phyloP scores from a whole-genome alignment of 75 land plant species.

The Picea glauca region DNA sequence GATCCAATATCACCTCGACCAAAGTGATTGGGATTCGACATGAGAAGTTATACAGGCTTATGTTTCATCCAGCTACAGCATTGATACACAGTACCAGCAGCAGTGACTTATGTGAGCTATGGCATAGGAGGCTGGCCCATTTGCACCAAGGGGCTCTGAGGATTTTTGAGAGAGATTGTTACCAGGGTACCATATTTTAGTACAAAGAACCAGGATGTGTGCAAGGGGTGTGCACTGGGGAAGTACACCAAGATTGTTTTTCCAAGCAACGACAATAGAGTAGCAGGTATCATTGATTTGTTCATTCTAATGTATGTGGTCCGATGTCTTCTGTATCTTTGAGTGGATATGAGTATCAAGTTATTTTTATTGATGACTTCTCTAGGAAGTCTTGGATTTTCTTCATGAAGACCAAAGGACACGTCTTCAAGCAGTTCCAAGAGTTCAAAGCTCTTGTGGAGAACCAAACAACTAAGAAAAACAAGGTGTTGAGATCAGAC shows the following conservation, averaged over 20 bases:
- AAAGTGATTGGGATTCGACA: no score
- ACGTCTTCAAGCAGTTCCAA: neutral
- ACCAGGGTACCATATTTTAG: no score
- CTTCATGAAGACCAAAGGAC: neutral
- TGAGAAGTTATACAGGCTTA: no score
- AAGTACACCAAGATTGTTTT: neutral
- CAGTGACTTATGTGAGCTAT: no score
- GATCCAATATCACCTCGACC: no score
- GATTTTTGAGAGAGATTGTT: no score
- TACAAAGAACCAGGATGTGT: neutral
- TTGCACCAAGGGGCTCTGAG: neutral
- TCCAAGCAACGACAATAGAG: no score
- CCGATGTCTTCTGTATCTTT: constrained; percentile 4
- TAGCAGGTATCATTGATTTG: neutral
- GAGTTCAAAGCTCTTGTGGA: constrained; percentile 12
- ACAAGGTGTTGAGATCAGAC: constrained; percentile 3
- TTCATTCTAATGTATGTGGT: constrained; percentile 17
- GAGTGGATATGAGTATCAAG: constrained; percentile 7
- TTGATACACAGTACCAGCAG: neutral
- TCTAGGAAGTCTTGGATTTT: constrained; percentile 10
- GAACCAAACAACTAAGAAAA: neutral
- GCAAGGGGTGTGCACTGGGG: neutral
- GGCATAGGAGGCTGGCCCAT: neutral
- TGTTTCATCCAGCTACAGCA: no score
- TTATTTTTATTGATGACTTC: constrained; percentile 13